Conservation (phyloP, 345 rosid genomes). For the Acer negundo region DNA sequence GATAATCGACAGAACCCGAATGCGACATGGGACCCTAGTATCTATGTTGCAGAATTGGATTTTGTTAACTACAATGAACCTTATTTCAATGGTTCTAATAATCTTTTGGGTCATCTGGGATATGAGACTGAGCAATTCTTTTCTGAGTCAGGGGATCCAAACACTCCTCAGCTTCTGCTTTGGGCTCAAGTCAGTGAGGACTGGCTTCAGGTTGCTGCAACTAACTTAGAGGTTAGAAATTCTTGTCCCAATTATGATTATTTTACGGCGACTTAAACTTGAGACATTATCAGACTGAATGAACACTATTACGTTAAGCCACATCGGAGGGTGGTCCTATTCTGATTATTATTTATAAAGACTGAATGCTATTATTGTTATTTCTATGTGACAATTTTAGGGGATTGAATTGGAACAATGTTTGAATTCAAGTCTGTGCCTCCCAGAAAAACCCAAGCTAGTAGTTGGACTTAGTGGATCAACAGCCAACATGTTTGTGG, state of each 20-base stretch:
- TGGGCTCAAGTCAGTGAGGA: slow-evolving; percentile 43
- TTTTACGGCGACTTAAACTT: too few species aligned
- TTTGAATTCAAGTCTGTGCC: slow-evolving; percentile 52
- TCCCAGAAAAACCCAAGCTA: slow-evolving; percentile 44
- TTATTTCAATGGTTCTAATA: slow-evolving; percentile 34
- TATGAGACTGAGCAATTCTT: slow-evolving; percentile 38
- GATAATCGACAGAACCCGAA: slow-evolving; percentile 35
- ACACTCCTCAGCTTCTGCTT: slow-evolving; percentile 25
- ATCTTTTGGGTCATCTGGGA: slow-evolving; percentile 41
- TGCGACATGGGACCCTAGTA: slow-evolving; percentile 17
- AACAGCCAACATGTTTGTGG: slow-evolving; percentile 48
- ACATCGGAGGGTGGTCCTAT: too few species aligned
- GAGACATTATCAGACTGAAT: too few species aligned
- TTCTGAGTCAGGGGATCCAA: slow-evolving; percentile 31
- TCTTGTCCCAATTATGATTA: too few species aligned
- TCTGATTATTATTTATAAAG: too few species aligned
- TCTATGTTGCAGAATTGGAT: slow-evolving; percentile 33
- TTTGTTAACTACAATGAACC: slow-evolving; percentile 42
- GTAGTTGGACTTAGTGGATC: slow-evolving; percentile 48
- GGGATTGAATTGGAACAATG: slow-evolving; percentile 42
- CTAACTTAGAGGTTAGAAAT: slow-evolving; percentile 40
- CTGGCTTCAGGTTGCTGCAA: slow-evolving; percentile 52
- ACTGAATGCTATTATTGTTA: too few species aligned
- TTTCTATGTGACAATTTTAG: slow-evolving; percentile 20
- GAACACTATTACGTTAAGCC: too few species aligned